Evolutionary conservation across 345 rosid species (phyloP).

Genomic region (Passiflora organensis): DNA sequence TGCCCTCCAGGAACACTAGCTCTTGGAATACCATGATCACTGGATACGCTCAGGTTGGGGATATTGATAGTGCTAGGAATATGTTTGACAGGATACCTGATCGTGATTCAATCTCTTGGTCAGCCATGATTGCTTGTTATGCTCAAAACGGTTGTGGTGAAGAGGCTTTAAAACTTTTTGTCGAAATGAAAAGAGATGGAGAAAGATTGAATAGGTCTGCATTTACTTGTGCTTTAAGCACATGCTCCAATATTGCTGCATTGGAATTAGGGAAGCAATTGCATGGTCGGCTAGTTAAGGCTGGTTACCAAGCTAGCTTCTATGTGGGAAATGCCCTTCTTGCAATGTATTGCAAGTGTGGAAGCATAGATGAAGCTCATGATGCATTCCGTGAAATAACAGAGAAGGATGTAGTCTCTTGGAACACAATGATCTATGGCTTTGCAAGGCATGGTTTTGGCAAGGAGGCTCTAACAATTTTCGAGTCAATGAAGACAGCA

Average conservation of each 20-base stretch:
- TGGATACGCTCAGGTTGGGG: constrained; percentile 52
- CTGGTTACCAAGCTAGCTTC: constrained; percentile 53
- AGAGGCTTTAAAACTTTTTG: constrained; percentile 47
- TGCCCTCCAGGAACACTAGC: constrained; percentile 43
- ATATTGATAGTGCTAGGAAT: constrained; percentile 37
- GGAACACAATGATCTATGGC: constrained; percentile 70
- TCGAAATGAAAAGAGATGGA: constrained; percentile 58
- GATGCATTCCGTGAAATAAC: constrained; percentile 47
- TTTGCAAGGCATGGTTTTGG: constrained; percentile 69
- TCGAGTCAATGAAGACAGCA: constrained; percentile 52
- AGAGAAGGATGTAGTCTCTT: constrained; percentile 56
- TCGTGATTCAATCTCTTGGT: constrained; percentile 65
- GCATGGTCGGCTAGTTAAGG: constrained; percentile 59
- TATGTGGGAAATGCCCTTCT: constrained; percentile 67
- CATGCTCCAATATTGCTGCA: constrained; percentile 57
- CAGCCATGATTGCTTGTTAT: constrained; percentile 68
- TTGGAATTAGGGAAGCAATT: constrained; percentile 63
- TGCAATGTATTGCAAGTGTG: constrained; percentile 69
- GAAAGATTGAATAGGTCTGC: constrained; percentile 57
- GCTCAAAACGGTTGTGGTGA: constrained; percentile 48
- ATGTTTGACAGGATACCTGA: constrained; percentile 50
- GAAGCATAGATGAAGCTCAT: constrained; percentile 62
- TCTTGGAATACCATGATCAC: constrained; percentile 76
- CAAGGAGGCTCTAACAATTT: constrained; percentile 43
- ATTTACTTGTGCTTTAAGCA: constrained; percentile 52